These are phyloP conservation scores for Oenanthe javanica DNA, from an alignment of 140 eudicot genomes.

Conservation along the genomic window DNA sequence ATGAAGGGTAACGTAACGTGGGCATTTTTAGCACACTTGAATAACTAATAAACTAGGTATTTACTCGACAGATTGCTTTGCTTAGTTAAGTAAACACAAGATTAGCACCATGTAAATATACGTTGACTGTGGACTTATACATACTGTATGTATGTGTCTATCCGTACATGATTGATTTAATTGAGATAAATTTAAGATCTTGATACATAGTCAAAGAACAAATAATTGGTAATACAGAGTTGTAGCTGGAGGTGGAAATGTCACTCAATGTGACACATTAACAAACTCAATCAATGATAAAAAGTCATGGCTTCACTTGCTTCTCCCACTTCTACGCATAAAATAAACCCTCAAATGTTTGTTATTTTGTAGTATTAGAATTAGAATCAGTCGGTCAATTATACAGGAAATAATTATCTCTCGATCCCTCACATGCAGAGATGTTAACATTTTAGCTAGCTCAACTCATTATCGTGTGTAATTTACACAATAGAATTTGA, in stretches of 20 bases:
- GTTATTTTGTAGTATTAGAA: not conserved
- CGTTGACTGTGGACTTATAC: not conserved
- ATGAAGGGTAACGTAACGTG: not conserved
- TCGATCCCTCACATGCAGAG: not conserved
- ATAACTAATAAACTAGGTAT: not conserved
- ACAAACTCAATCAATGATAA: not conserved
- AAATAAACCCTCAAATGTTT: not conserved
- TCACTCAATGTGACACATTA: constrained; percentile 5
- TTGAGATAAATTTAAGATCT: not conserved
- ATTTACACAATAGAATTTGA: not conserved
- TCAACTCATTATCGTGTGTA: not conserved
- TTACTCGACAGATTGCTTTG: not conserved
- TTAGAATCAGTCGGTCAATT: not conserved
- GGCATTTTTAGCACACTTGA: not conserved
- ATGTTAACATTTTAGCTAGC: not conserved
- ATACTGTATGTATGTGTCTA: not conserved
- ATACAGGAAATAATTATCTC: not conserved
- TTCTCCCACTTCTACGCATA: not conserved
- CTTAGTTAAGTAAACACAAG: not conserved
- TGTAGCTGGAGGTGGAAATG: not conserved
- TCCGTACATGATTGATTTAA: not conserved
- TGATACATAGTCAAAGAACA: not conserved
- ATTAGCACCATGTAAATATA: not conserved
- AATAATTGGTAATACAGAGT: not conserved
- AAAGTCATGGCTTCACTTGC: not conserved